A percentile compares a stretch with the other conserved stretches of the same genome.
phyloP scores from a whole-genome alignment of 345 rosid species.

The Gossypium turneri region DNA sequence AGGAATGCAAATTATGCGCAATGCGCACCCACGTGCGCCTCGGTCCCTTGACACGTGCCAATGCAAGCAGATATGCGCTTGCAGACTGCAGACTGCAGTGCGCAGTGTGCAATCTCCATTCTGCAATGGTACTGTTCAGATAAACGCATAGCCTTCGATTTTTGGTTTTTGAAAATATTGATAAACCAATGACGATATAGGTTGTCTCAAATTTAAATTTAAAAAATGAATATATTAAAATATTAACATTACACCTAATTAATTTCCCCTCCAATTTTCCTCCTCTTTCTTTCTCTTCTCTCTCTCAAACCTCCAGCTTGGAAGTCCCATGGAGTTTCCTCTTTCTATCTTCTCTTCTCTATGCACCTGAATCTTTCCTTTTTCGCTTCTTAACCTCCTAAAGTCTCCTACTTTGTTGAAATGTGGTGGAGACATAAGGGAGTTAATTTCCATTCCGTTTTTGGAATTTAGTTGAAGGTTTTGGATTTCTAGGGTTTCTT shows the following conservation, averaged over 20 bases:
- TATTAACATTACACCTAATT: neutral
- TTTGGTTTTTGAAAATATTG: neutral
- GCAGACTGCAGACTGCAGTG: neutral
- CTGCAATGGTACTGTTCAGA: neutral
- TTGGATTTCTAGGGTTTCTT: slow-evolving; percentile 25
- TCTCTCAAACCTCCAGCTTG: slow-evolving; percentile 22
- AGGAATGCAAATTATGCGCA: neutral
- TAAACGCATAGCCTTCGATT: too few species aligned
- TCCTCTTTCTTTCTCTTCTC: slow-evolving; percentile 17
- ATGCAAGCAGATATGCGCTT: neutral
- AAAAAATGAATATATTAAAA: neutral
- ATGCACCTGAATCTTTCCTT: neutral
- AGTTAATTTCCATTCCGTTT: neutral
- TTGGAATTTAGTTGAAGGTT: slow-evolving; percentile 10
- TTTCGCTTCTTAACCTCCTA: neutral
- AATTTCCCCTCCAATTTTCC: slow-evolving; percentile 33
- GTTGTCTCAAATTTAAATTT: too few species aligned
- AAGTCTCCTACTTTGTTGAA: slow-evolving; percentile 8
- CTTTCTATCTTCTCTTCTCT: slow-evolving; percentile 14
- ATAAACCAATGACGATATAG: neutral
- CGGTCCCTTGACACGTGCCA: neutral
- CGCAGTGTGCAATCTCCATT: too few species aligned
- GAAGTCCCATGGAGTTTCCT: slow-evolving; percentile 18
- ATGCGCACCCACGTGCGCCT: neutral
- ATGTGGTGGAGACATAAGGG: slow-evolving; percentile 14